Conservation (phyloP, 2,329 filamentous ascomycete genomes). For the Ophiostoma novo-ulmi region DNA sequence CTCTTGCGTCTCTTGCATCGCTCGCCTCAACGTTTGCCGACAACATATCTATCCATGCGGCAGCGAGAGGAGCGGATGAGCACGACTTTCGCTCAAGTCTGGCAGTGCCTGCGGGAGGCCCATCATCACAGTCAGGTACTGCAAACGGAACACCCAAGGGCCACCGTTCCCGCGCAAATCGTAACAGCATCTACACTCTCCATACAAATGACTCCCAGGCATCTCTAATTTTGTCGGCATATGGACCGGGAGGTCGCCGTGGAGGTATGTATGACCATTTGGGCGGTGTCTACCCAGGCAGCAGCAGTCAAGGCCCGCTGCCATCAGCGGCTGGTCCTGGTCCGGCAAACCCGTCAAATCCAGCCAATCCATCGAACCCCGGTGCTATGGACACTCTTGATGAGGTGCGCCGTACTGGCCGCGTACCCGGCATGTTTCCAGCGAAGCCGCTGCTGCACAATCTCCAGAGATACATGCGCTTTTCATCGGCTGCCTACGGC, state of each 20-base stretch:
- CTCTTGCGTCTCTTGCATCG: conserved; percentile 38
- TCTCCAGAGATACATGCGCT: conserved; percentile 60
- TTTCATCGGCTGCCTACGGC: conserved; percentile 62
- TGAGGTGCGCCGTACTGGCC: conserved; percentile 48
- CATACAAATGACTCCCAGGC: conserved; percentile 52
- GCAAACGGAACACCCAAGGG: conserved; percentile 30
- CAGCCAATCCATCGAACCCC: conserved; percentile 28
- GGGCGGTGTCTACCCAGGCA: not conserved
- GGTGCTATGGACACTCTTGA: conserved; percentile 42
- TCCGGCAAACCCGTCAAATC: not conserved
- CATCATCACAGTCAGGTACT: conserved; percentile 16
- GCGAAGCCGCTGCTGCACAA: conserved; percentile 55
- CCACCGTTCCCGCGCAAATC: conserved; percentile 35
- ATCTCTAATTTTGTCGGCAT: conserved; percentile 49
- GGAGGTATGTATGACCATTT: not conserved
- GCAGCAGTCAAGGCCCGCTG: not conserved
- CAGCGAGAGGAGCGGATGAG: conserved; percentile 27
- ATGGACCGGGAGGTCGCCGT: conserved; percentile 32
- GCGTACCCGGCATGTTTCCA: conserved; percentile 56
- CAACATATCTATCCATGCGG: conserved; percentile 48
- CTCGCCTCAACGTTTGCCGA: conserved; percentile 50
- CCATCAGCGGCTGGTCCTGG: not conserved
- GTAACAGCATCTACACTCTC: conserved; percentile 57
- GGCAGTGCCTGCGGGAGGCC: conserved; percentile 15
- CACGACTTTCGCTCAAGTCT: not conserved